Evolutionary conservation across 257 asterid species (phyloP), one percentile per base, ranked within the genome.

Genomic region (Salvia hispanica): DNA sequence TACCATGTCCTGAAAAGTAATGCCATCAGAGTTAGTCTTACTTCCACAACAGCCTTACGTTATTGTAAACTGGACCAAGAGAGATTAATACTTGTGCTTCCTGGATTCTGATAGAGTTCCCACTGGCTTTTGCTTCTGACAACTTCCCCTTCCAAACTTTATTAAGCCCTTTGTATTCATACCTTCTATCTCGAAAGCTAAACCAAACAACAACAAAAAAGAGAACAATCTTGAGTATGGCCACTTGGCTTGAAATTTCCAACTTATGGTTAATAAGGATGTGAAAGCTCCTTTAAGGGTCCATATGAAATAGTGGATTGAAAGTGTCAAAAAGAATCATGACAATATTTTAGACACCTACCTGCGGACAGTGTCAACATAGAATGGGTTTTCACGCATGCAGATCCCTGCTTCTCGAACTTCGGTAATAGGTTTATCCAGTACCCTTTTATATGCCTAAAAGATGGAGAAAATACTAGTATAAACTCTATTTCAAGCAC

Each of bases 291-390:
- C 70, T 59, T 8, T 18, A 39, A 66, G 45, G 47, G 37, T 36
- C 13, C 9, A 18, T 57, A 16, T 14, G 36, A 59, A 71, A 44
- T 52, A 50, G 60, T 62, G 57, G 59, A 61, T 58, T 33, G 40
- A 67, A 72, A 71, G 12, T 31, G 62, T 34, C 7, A 12, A 11
- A 13, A 46, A 31, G 69, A 58, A 67, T 13, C 39, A 48, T 56
- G 44, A 55, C 62, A 21, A 61, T 37, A 52, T 58, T 61, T 36
- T 40, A 63, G 72, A 60, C 40, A 69, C 77, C 76, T 65, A 90
- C 99, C 99, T 93, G 77, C 99, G 97, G 46, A 93, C 97, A 43
- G 99, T 93, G 76, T 93, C 97, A 80, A 93, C 90, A 79, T 93
- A 93, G 78, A 93, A 93, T 71, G 99, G 87, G 80, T 93, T 93